Conservation (phyloP, 805 yeast species). For the Wickerhamomyces silvicola region DNA sequence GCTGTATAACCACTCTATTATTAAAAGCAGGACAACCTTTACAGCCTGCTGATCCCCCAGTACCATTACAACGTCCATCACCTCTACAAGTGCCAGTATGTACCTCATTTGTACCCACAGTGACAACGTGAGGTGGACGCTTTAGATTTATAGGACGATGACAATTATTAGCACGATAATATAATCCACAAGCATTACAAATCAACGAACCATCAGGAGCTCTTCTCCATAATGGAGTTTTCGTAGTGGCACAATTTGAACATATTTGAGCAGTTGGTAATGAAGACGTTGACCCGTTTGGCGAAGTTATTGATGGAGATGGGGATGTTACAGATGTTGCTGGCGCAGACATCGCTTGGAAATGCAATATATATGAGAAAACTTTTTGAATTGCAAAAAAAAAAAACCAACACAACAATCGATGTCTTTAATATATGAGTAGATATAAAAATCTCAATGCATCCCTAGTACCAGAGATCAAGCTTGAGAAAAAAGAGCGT, state of each 20-base stretch:
- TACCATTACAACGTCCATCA: constrained; percentile 69
- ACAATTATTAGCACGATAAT: constrained; percentile 83
- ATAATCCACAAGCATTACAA: constrained; percentile 94
- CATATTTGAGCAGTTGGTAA: constrained; percentile 34
- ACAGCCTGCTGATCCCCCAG: constrained; percentile 78
- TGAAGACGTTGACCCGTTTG: neutral
- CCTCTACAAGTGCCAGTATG: constrained; percentile 23
- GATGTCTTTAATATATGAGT: too few relatives aligned
- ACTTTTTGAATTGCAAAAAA: too few relatives aligned
- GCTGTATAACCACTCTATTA: constrained; percentile 47
- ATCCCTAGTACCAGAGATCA: too few relatives aligned
- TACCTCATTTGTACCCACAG: constrained; percentile 44
- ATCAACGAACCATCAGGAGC: constrained; percentile 85
- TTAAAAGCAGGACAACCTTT: constrained; percentile 80
- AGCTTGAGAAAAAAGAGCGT: too few relatives aligned
- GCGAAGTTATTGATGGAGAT: too few relatives aligned
- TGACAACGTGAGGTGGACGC: constrained; percentile 71
- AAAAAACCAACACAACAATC: too few relatives aligned
- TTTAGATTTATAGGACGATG: constrained; percentile 84
- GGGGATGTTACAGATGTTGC: too few relatives aligned
- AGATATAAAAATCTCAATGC: too few relatives aligned
- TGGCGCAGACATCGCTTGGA: too few relatives aligned
- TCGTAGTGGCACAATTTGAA: constrained; percentile 81
- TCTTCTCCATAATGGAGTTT: constrained; percentile 92
- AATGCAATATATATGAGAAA: too few relatives aligned